Evolutionary conservation across 2,329 filamentous ascomycete species (phyloP).

Genomic region (Sporothrix pallida): DNA sequence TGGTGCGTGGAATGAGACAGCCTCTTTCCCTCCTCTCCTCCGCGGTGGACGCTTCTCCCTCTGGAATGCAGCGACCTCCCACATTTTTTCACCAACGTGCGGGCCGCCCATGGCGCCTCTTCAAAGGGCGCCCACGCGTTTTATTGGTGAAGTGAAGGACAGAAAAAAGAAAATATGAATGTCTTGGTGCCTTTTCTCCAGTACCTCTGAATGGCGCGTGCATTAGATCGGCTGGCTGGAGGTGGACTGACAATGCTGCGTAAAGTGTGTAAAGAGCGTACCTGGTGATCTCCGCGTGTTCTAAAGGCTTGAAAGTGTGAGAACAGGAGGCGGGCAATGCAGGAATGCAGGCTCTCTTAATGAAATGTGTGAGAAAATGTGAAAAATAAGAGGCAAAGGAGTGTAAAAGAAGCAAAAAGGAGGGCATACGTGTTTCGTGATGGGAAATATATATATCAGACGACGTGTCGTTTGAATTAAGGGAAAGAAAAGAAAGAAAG

Average conservation of each 20-base stretch:
- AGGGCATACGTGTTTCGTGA: slow-evolving; percentile 20
- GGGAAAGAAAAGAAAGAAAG: background rate
- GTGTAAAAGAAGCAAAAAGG: background rate
- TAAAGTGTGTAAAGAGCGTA: background rate
- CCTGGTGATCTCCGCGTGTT: background rate
- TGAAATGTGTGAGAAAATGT: background rate
- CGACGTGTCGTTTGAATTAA: slow-evolving; percentile 11
- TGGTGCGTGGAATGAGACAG: slow-evolving; percentile 22
- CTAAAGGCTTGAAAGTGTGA: background rate
- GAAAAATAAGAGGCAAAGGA: background rate
- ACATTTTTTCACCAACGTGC: slow-evolving; percentile 18
- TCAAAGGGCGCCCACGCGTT: too few relatives aligned
- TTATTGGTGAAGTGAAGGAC: background rate
- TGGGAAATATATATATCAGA: slow-evolving; percentile 18
- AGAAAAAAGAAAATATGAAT: background rate
- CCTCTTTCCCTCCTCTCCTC: background rate
- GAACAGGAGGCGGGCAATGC: background rate
- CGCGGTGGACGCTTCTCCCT: background rate
- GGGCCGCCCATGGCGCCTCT: background rate
- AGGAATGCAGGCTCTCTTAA: slow-evolving; percentile 3
- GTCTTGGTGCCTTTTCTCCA: background rate
- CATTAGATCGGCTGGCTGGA: slow-evolving; percentile 25
- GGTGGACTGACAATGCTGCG: too few relatives aligned
- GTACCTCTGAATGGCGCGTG: background rate
- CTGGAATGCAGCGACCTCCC: slow-evolving; percentile 25